phyloP scores from a whole-genome alignment of 768 basidiomycete species.

The Vishniacozyma victoriae region DNA sequence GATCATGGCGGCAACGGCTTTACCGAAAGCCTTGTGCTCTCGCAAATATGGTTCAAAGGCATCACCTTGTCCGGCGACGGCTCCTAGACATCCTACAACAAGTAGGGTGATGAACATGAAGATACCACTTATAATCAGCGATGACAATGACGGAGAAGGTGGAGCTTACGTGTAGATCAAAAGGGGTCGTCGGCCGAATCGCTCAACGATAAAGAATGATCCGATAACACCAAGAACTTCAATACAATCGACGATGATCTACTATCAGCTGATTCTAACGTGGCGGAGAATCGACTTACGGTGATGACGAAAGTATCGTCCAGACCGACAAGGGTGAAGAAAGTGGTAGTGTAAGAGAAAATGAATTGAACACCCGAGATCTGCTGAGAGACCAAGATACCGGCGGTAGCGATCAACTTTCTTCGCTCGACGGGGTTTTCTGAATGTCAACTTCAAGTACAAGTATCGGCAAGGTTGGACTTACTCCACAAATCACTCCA shows the following conservation, averaged over 20 bases:
- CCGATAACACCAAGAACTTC: constrained; percentile 39
- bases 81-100: constrained; percentile 41
- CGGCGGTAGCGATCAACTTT: constrained; percentile 43
- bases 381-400: constrained; percentile 45
- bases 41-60: constrained; percentile 21
- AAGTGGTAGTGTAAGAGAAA: constrained; percentile 25
- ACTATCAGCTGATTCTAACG: not conserved
- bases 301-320: constrained; percentile 37
- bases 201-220: constrained; percentile 38
- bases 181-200: constrained; percentile 42
- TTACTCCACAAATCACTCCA: constrained; percentile 40
- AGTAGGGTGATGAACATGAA: constrained; percentile 43
- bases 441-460: not conserved
- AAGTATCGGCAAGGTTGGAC: not conserved
- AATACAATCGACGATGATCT: constrained; percentile 40
- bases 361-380: constrained; percentile 47
- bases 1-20: constrained; percentile 44
- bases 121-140: constrained; percentile 16
- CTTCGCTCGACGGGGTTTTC: constrained; percentile 33
- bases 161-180: constrained; percentile 34
- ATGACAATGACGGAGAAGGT: not conserved
- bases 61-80: constrained; percentile 28
- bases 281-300: constrained; percentile 6
- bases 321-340: constrained; percentile 37
- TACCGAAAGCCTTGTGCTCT: constrained; percentile 21